Evolutionary conservation across 805 yeast genomes (phyloP), one percentile per base, ranked within the genome.

Genomic region (Zygoascus bituminiphila): DNA sequence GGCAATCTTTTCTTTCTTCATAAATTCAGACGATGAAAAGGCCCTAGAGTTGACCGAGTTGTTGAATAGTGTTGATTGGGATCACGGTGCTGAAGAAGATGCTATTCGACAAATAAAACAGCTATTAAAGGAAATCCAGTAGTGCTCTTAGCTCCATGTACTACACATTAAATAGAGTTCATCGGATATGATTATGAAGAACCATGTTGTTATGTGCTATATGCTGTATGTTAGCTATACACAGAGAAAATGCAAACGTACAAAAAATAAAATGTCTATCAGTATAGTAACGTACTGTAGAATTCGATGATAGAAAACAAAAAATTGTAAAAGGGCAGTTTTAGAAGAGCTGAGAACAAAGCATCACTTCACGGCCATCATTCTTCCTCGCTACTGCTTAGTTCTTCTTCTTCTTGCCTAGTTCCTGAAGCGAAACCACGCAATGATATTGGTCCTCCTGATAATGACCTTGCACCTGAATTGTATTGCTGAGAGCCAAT

Each of bases 1-100:
- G 43, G 69, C 67, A 23, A 46, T 77, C 6, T 74, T 64, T 51
- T 74, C 69, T 46, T 54, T 66, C 6, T 26, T 35, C 22, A 38
- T 40, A 14, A 19, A 38, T 17, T n/a, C 31, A 9, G 48, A 41
- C 6, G 45, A 39, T 20, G 44, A 38, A 5, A 20, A 35, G 5
- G 39, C 36, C 5, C 15, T 15, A 10, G 39, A 15, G 12, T 24
- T 44, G 33, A 20, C 41, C 19, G 44, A 39, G 22, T 12, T 45
- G 6, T 24, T 49, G 31, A 43, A 41, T 12, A 43, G 33, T 12
- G 42, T 24, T 20, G 51, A 49, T 29, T 45, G 49, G 51, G 14
- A 15, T n/a, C 23, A 29, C 4, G 24, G 20, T 14, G 46, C 19
- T 19, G 24, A 15, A 22, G 12, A 14, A 14, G 35, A 31, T 4